phyloP scores from a whole-genome alignment of 306 rosid species.

The Medicago arabica region DNA sequence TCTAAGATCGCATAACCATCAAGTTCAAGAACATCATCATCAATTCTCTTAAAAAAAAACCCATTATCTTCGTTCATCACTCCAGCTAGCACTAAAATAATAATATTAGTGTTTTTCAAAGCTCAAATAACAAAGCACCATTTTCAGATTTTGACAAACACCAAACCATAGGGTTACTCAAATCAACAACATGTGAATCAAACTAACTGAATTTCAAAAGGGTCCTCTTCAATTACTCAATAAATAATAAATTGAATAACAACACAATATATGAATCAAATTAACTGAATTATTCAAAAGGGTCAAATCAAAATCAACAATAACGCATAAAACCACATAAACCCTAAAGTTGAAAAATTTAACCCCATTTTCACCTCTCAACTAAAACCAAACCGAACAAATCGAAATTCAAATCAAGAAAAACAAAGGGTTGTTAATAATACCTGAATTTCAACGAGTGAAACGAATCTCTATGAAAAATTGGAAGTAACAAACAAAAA shows the following conservation, averaged over 20 bases:
- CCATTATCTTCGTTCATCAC: conserved; percentile 2
- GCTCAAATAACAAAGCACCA: not conserved
- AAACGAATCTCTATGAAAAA: conserved; percentile 30
- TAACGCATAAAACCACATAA: conserved; percentile 19
- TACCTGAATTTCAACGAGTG: conserved; percentile 37
- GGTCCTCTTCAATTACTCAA: conserved; percentile 1
- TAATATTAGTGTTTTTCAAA: no score
- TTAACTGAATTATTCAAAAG: conserved; percentile 28
- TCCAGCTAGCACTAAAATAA: no score
- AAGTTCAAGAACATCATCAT: conserved; percentile 25
- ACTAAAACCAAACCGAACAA: conserved; percentile 15
- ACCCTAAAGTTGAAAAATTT: conserved; percentile 38
- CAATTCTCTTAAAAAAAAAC: conserved; percentile 29
- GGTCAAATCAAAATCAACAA: not conserved
- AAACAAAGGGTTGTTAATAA: not conserved
- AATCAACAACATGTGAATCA: not conserved
- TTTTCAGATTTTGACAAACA: conserved; percentile 27
- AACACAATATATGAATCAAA: conserved; percentile 17
- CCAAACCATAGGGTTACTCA: not conserved
- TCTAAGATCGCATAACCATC: conserved; percentile 33
- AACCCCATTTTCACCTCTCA: conserved; percentile 14
- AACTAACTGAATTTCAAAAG: not conserved
- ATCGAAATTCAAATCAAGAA: conserved; percentile 12
- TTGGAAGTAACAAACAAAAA: not conserved
- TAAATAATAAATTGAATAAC: not conserved